A percentile compares a stretch with the other conserved stretches of the same genome.
Evolutionary conservation across 371 early-diverging fungal genomes (phyloP).

Genomic region (Rhizopus arrhizus): DNA sequence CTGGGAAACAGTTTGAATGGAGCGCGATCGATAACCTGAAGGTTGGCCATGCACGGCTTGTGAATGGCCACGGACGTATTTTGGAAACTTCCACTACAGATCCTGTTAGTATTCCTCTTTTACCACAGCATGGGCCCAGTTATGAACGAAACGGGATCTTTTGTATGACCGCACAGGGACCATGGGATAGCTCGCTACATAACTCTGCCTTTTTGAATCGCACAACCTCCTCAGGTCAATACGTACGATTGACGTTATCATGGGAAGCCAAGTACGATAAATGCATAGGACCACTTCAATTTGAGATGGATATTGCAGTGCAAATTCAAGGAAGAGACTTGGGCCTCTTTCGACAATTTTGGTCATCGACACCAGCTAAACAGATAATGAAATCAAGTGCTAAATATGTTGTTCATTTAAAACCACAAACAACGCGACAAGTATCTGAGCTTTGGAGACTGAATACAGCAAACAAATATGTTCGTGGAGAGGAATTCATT

Average conservation of each 20-base stretch:
- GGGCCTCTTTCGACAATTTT: slow-evolving; percentile 32
- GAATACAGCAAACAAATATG: slow-evolving; percentile 77
- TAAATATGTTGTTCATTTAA: slow-evolving; percentile 56
- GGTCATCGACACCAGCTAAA: slow-evolving; percentile 23
- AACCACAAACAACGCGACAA: slow-evolving; percentile 60
- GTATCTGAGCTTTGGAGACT: slow-evolving; percentile 70
- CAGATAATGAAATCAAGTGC: slow-evolving; percentile 46
- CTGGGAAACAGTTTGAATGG: slow-evolving; percentile 67
- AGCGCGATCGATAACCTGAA: slow-evolving; percentile 40
- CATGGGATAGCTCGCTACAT: slow-evolving; percentile 88
- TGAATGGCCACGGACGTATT: slow-evolving; percentile 65
- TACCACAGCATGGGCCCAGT: slow-evolving; percentile 40
- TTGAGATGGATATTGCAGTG: slow-evolving; percentile 58
- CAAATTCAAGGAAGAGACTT: slow-evolving; percentile 48
- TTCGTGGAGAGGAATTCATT: slow-evolving; percentile 84
- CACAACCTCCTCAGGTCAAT: slow-evolving; percentile 60
- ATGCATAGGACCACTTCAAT: slow-evolving; percentile 48
- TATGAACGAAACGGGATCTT: slow-evolving; percentile 55
- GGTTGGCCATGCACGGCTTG: slow-evolving; percentile 66
- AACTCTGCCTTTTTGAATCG: slow-evolving; percentile 72
- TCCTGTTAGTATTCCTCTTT: slow-evolving; percentile 41
- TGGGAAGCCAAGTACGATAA: slow-evolving; percentile 58
- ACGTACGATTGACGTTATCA: slow-evolving; percentile 52
- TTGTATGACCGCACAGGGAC: slow-evolving; percentile 42
- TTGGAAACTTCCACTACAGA: slow-evolving; percentile 47